Evolutionary conservation across 2,329 filamentous ascomycete genomes (phyloP), one percentile per base, ranked within the genome.

Genomic region (Hortaea sp.): DNA sequence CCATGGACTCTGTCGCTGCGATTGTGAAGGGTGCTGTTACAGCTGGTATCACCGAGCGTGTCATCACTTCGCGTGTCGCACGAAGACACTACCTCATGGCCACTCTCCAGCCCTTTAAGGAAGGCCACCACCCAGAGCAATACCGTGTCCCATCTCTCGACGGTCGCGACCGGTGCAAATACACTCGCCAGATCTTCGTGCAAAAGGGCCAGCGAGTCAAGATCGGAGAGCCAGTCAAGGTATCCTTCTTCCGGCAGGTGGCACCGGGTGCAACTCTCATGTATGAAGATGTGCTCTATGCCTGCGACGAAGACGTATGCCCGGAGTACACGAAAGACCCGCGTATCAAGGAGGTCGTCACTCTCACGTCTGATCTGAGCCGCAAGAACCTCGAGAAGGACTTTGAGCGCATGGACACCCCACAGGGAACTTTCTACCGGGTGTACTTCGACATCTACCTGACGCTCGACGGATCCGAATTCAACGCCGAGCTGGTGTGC

Each of bases 331-430:
- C 90, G 57, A 98, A 97, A 68, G 92, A 98, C 79, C 90, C 92
- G 58, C 87, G 92, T 95, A 97, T 97, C 78, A 97, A 97, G 78
- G 92, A 97, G 69, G 88, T 97, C 47, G 92, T 97, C 54, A 98
- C 92, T 1, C 81, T 98, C 43, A 97, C 92, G 1, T 97, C 90
- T 1, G 92, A 98, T 65, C 76, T 98, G 47, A 95, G 89, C 42
- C 84, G 90, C 59, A 98, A 97, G 77, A 97, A 97, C 65, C 82
- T 98, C 9, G 92, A 98, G 68, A 97, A 95, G 70, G 92, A 98
- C 67, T 98, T 98, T 62, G 92, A 98, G 71, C 82, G 92, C 63
- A 97, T 97, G 92, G 92, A 97, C 66, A 97, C 92, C 1, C 89
- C 92, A 5, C 90, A 98, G 67, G 92, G 92, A 52, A 94, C 87